Evolutionary conservation across 495 filamentous ascomycete species (phyloP).

Genomic region (Patellaria atrata): DNA sequence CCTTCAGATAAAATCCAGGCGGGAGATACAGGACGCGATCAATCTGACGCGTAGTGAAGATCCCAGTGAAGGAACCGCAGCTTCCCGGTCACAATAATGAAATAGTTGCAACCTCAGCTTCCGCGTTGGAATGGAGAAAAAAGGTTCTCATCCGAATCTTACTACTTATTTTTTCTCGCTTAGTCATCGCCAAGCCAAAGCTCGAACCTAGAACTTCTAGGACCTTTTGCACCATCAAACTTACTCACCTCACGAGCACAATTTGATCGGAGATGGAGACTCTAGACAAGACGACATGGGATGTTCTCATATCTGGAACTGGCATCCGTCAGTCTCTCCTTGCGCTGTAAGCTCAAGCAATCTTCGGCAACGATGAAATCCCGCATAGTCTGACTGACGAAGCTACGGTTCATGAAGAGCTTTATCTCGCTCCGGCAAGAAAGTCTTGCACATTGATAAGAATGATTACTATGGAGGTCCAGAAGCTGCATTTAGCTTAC

Average conservation of each 20-base stretch:
- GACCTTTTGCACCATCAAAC: slow-evolving; percentile 8
- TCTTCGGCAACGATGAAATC: slow-evolving; percentile 16
- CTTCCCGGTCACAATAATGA: slow-evolving; percentile 30
- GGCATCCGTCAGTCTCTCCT: slow-evolving; percentile 82
- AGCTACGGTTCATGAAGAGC: slow-evolving; percentile 58
- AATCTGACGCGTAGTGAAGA: slow-evolving; percentile 54
- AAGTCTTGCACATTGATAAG: slow-evolving; percentile 76
- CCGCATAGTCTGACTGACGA: slow-evolving; percentile 46
- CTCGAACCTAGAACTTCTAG: not conserved
- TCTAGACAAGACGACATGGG: slow-evolving; percentile 69
- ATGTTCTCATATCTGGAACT: slow-evolving; percentile 81
- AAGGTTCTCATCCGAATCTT: not conserved
- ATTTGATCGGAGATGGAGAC: slow-evolving; percentile 51
- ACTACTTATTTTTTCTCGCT: slow-evolving; percentile 2
- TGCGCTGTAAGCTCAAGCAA: slow-evolving; percentile 55
- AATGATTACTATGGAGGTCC: slow-evolving; percentile 78
- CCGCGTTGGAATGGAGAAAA: slow-evolving; percentile 11
- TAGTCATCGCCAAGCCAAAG: no score
- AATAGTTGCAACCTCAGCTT: slow-evolving; percentile 16
- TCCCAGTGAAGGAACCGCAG: slow-evolving; percentile 56
- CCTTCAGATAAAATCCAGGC: slow-evolving; percentile 68
- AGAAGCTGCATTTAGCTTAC: slow-evolving; percentile 76
- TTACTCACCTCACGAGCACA: slow-evolving; percentile 19
- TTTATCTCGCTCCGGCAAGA: slow-evolving; percentile 81
- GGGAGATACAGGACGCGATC: slow-evolving; percentile 88